Conservation (phyloP, 176 grass and related monocot species). For the Eremochloa ophiuroides region DNA sequence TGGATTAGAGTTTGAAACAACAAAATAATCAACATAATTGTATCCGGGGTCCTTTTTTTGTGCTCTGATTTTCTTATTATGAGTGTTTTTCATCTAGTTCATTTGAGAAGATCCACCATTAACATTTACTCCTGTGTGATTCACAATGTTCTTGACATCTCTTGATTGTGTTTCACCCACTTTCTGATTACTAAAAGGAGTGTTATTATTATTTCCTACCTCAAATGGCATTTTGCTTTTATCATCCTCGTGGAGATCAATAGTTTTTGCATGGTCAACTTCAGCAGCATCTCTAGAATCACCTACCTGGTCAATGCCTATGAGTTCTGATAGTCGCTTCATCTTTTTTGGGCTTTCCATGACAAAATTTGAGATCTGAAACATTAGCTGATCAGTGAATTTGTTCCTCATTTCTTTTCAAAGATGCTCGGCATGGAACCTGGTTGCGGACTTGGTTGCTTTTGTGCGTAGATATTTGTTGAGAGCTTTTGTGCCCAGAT, state of each 20-base stretch:
- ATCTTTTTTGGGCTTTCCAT: conserved; percentile 54
- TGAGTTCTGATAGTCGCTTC: conserved; percentile 57
- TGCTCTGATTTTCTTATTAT: conserved; percentile 51
- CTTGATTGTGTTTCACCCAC: no score
- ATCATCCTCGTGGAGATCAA: conserved; percentile 27
- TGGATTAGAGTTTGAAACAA: no score
- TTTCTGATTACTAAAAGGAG: no score
- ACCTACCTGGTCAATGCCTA: conserved; percentile 18
- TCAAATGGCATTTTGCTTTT: no score
- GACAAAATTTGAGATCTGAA: conserved; percentile 40
- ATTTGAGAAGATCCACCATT: conserved; percentile 68
- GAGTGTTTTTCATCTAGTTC: conserved; percentile 48
- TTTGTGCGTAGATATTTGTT: conserved; percentile 19
- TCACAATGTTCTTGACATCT: conserved; percentile 26
- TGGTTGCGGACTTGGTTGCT: background rate
- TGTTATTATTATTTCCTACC: no score
- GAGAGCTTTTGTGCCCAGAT: conserved; percentile 10
- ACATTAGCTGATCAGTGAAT: background rate
- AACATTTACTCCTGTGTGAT: conserved; percentile 32
- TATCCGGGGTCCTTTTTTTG: conserved; percentile 31
- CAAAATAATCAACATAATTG: no score
- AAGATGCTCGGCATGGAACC: conserved; percentile 25
- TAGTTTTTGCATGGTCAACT: conserved; percentile 27
- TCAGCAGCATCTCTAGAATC: conserved; percentile 12
- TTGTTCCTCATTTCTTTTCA: conserved; percentile 31